Evolutionary conservation across 768 basidiomycete species (phyloP).

Genomic region (Tricholoma bakamatsutake): DNA sequence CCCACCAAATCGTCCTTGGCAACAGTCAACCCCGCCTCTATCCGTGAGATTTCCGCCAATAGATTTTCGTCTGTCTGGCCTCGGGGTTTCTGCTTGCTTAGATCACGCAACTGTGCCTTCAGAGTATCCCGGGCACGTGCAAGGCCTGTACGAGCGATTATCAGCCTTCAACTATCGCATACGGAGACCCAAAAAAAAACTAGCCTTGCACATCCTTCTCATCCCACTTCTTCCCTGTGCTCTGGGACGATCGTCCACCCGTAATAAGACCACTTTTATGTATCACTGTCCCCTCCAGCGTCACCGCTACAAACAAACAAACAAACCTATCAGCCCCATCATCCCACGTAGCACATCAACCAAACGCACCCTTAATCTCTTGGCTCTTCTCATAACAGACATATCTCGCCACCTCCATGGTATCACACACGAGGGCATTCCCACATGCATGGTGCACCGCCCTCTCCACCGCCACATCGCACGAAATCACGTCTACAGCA

Average conservation of each 20-base stretch:
- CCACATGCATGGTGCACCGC: conserved; percentile 98
- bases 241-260: conserved; percentile 80
- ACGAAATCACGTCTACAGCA: conserved; percentile 81
- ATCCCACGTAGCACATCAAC: not conserved
- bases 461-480: conserved; percentile 79
- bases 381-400: conserved; percentile 93
- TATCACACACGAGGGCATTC: conserved; percentile 91
- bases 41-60: conserved; percentile 65
- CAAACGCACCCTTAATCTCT: conserved; percentile 84
- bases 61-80: conserved; percentile 78
- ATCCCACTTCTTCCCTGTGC: conserved; percentile 84
- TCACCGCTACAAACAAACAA: conserved; percentile 60
- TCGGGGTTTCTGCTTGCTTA: conserved; percentile 81
- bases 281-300: conserved; percentile 93
- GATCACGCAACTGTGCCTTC: conserved; percentile 69
- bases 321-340: not conserved
- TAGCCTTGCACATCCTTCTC: conserved; percentile 88
- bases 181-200: not conserved
- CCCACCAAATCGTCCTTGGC: conserved; percentile 80
- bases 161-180: not conserved
- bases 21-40: conserved; percentile 73
- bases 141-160: conserved; percentile 24
- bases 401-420: conserved; percentile 86
- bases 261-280: conserved; percentile 98
- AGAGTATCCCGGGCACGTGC: conserved; percentile 64